Base-by-base conservation (phyloP, 768 basidiomycete genomes). In the Rhizopogon roseolus region DNA sequence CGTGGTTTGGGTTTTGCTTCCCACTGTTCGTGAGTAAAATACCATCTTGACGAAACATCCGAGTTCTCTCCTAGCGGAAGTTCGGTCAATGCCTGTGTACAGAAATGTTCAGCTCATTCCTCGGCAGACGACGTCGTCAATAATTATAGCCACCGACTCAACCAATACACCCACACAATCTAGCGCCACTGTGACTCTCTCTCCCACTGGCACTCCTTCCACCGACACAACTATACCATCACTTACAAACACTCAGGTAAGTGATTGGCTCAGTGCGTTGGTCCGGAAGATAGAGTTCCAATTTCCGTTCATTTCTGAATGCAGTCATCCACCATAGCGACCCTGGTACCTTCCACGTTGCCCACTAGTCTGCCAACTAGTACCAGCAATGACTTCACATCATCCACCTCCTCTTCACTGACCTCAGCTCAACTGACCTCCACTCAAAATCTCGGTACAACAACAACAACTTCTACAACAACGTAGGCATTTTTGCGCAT, bases 401-500 rank as follows among this genome's bases (percentile, higher is more conserved):
- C 17, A 22, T 54, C 53, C 13, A 56, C 37, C 17, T 49, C 44
- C 19, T 16, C 49, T 28, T 41, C 17, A 19, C 9, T 27, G 48
- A 54, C 40, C 34, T 46, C 53, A 4, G 25, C 25, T 32, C 6
- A 48, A 22, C 1, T 49, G n/a, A 32, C 32, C 2, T 5, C 43
- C 5, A 53, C 59, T 11, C 7, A 17, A 1, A 27, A 13, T 22
- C 25, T 16, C 37, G 48, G 44, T 16, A 50, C 58, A 2, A 22
- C 22, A 22, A 22, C 22, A 22, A 22, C 22, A 22, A 22, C 22
- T 22, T 22, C 22, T 11, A 11, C 14, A 10, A 56, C 63, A 45
- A 67, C 63, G 64, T 61, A 42, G 28, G 48, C 9, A 27, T 10
- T 28, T 49, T 55, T 19, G 10, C 5, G 7, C 11, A 2, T 1